These are phyloP conservation scores for Aspergillus latus DNA, from an alignment of 2,329 filamentous ascomycete species.

Conservation along the genomic window DNA sequence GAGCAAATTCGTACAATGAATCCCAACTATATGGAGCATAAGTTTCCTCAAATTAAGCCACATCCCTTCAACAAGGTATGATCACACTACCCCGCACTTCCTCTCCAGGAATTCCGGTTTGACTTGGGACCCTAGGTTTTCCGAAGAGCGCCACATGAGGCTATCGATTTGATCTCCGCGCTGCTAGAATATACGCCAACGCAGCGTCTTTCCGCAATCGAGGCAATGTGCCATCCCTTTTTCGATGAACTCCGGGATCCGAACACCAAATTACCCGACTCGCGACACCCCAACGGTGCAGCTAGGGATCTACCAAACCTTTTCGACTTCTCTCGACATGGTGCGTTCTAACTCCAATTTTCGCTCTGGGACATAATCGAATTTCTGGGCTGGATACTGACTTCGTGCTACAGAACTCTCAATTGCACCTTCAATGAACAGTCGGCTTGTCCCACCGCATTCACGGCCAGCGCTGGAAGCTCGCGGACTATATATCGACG, in stretches of 20 bases:
- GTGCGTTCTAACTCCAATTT: slow-evolving; percentile 55
- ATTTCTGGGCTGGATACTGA: slow-evolving; percentile 8
- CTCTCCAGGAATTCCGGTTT: slow-evolving; percentile 4
- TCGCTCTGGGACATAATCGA: neutral
- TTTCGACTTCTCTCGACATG: slow-evolving; percentile 92
- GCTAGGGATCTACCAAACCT: slow-evolving; percentile 79
- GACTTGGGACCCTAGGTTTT: slow-evolving; percentile 64
- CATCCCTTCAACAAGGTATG: slow-evolving; percentile 92
- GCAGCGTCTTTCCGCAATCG: slow-evolving; percentile 86
- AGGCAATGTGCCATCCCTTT: slow-evolving; percentile 98
- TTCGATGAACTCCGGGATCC: slow-evolving; percentile 95
- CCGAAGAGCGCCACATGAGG: slow-evolving; percentile 88
- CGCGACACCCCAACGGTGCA: slow-evolving; percentile 78
- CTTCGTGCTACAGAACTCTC: slow-evolving; percentile 70
- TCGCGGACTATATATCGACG: slow-evolving; percentile 86
- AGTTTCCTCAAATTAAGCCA: slow-evolving; percentile 99
- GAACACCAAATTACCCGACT: slow-evolving; percentile 88
- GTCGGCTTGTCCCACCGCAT: slow-evolving; percentile 81
- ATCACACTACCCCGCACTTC: neutral
- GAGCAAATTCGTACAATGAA: slow-evolving; percentile 99
- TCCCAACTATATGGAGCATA: slow-evolving; percentile 99
- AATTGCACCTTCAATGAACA: slow-evolving; percentile 86
- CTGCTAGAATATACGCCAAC: slow-evolving; percentile 97
- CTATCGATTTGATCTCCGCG: slow-evolving; percentile 91
- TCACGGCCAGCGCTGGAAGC: slow-evolving; percentile 71